Evolutionary conservation across 495 filamentous ascomycete genomes (phyloP).

Genomic region (Gamarada debralockiae): DNA sequence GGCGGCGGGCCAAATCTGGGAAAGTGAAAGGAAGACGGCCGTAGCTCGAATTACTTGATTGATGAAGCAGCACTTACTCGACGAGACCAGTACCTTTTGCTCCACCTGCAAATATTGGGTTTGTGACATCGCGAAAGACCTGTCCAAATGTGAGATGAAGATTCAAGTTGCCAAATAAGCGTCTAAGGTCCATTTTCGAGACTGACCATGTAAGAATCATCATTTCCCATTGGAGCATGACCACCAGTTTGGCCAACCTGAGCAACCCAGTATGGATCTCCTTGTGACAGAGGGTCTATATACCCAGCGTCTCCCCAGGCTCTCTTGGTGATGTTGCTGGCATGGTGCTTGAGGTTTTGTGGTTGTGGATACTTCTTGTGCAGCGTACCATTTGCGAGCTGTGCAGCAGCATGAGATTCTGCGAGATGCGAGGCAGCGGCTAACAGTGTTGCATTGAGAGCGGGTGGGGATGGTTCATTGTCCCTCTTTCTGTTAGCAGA

Average conservation of each 20-base stretch:
- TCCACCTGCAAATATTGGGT: background rate
- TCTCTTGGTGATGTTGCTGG: background rate
- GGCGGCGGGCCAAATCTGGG: too few relatives aligned
- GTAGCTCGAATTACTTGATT: too few relatives aligned
- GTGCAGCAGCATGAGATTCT: background rate
- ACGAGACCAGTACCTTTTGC: too few relatives aligned
- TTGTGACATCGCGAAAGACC: conserved; percentile 8
- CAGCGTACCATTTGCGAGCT: background rate
- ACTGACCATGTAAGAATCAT: conserved; percentile 6
- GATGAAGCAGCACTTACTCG: too few relatives aligned
- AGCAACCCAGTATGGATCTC: conserved; percentile 7
- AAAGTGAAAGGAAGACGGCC: too few relatives aligned
- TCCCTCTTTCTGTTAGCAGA: conserved; percentile 2
- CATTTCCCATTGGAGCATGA: conserved; percentile 5
- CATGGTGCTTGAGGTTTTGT: too few relatives aligned
- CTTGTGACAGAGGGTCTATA: background rate
- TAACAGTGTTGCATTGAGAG: background rate
- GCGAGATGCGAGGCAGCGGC: background rate
- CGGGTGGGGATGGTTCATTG: background rate
- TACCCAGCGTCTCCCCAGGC: conserved; percentile 1
- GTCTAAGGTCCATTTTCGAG: background rate
- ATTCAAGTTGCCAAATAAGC: background rate
- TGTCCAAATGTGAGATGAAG: background rate
- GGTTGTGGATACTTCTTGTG: background rate
- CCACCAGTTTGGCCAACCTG: conserved; percentile 1